Percentiles rank a stretch among this genome's conserved stretches.
Evolutionary conservation across 2,329 filamentous ascomycete genomes (phyloP).

Genomic region (Cordyceps fumosorosea): DNA sequence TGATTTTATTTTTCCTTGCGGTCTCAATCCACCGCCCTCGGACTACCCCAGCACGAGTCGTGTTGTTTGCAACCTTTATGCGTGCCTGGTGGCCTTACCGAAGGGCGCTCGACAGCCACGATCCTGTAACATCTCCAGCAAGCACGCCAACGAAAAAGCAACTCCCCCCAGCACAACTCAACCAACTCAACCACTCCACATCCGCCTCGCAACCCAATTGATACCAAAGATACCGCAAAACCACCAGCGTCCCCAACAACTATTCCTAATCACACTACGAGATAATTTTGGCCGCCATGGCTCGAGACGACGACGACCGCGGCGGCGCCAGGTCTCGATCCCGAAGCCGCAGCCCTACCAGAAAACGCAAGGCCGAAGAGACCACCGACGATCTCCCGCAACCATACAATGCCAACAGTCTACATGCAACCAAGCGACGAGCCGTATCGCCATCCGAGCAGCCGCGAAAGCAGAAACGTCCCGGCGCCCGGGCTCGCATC

Average conservation of each 20-base stretch:
- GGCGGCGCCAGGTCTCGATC: not conserved
- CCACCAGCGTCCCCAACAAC: not conserved
- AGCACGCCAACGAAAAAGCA: not conserved
- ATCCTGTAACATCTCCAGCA: not conserved
- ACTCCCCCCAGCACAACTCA: not conserved
- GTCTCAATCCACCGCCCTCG: no score
- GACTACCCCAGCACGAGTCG: no score
- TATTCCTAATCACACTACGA: not conserved
- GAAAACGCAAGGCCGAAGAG: slow-evolving; percentile 26
- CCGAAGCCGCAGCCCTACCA: slow-evolving; percentile 14
- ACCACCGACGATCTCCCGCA: slow-evolving; percentile 44
- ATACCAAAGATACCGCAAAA: not conserved
- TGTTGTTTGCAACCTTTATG: not conserved
- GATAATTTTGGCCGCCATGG: slow-evolving; percentile 6
- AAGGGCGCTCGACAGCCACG: not conserved
- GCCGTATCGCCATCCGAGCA: slow-evolving; percentile 47
- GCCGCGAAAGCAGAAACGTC: slow-evolving; percentile 59
- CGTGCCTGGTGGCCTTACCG: not conserved
- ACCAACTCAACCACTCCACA: not conserved
- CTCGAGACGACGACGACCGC: slow-evolving; percentile 9
- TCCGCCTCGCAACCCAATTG: not conserved
- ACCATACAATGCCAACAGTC: slow-evolving; percentile 52
- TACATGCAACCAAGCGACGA: slow-evolving; percentile 53
- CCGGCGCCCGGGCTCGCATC: slow-evolving; percentile 60
- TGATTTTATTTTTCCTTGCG: not conserved